These are phyloP conservation scores for Pythium volutum DNA, from an alignment of 352 stramenopile species.

Conservation along the genomic window DNA sequence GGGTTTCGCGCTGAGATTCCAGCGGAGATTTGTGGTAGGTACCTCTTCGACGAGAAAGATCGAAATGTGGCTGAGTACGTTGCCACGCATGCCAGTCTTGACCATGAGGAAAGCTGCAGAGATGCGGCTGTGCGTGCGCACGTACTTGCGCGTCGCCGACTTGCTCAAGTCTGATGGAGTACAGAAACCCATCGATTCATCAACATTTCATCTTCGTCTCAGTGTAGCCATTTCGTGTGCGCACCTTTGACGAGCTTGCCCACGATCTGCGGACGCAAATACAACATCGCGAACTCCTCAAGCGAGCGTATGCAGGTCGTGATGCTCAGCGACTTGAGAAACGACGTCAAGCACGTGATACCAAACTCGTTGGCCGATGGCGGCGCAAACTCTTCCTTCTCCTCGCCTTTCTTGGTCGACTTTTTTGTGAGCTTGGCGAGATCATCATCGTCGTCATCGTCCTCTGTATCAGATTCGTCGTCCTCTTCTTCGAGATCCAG, in stretches of 20 bases:
- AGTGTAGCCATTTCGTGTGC: background rate
- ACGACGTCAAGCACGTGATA: slow-evolving; percentile 51
- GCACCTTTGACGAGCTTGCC: slow-evolving; percentile 82
- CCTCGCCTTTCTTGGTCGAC: slow-evolving; percentile 15
- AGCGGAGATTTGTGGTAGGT: background rate
- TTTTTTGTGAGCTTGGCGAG: slow-evolving; percentile 25
- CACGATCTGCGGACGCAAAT: slow-evolving; percentile 52
- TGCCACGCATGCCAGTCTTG: slow-evolving; percentile 77
- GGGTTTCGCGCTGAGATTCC: background rate
- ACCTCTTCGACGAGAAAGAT: slow-evolving; percentile 87
- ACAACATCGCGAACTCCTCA: slow-evolving; percentile 59
- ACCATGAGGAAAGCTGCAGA: slow-evolving; percentile 56
- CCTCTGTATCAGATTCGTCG: slow-evolving; percentile 33
- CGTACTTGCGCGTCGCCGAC: slow-evolving; percentile 75
- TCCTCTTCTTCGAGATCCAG: slow-evolving; percentile 66
- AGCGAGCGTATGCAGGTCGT: slow-evolving; percentile 76
- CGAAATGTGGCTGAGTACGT: slow-evolving; percentile 66
- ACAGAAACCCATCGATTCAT: background rate
- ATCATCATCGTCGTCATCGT: slow-evolving; percentile 30
- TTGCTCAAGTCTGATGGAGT: slow-evolving; percentile 76
- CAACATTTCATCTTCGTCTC: background rate
- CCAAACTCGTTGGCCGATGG: slow-evolving; percentile 60
- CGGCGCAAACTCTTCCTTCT: slow-evolving; percentile 41
- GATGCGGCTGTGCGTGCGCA: slow-evolving; percentile 55
- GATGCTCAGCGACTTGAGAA: slow-evolving; percentile 76